Percentiles rank a stretch among this genome's conserved stretches.
phyloP scores from a whole-genome alignment of 2,329 filamentous ascomycete species.

The Tolypocladium nubicola region DNA sequence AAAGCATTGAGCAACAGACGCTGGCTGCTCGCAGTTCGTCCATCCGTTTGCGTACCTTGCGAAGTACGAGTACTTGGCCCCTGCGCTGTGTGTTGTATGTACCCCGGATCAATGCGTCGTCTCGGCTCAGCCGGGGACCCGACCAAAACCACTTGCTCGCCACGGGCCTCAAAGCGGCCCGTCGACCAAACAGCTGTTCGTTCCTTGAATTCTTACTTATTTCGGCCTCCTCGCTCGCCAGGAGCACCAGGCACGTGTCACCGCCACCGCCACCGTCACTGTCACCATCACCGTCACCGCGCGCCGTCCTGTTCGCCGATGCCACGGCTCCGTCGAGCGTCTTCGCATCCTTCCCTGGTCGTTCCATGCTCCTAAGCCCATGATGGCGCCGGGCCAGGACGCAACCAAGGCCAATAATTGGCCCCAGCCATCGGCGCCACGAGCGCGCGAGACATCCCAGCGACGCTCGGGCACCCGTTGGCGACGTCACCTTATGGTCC shows the following conservation, averaged over 20 bases:
- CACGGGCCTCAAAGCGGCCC: neutral
- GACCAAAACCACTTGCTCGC: neutral
- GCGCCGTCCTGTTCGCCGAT: neutral
- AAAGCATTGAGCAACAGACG: too few relatives aligned
- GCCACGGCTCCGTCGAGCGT: neutral
- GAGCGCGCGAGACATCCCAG: neutral
- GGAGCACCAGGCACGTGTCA: neutral
- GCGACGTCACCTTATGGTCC: constrained; percentile 4
- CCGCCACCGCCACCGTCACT: neutral
- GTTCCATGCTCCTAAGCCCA: neutral
- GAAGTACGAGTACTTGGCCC: neutral
- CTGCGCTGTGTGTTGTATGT: neutral
- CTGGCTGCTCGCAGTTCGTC: neutral
- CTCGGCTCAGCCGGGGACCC: neutral
- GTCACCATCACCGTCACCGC: neutral
- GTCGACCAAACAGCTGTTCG: neutral
- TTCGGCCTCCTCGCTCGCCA: neutral
- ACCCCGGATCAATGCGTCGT: neutral
- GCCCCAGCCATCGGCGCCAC: neutral
- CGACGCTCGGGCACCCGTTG: constrained; percentile 1
- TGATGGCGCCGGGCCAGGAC: constrained; percentile 4
- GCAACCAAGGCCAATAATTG: constrained; percentile 1
- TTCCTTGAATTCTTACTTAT: neutral
- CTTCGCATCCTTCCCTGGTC: neutral
- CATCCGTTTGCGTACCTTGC: neutral